phyloP scores from a whole-genome alignment of 2,329 filamentous ascomycete genomes.

The Pseudopyrenochaeta lycopersici region DNA sequence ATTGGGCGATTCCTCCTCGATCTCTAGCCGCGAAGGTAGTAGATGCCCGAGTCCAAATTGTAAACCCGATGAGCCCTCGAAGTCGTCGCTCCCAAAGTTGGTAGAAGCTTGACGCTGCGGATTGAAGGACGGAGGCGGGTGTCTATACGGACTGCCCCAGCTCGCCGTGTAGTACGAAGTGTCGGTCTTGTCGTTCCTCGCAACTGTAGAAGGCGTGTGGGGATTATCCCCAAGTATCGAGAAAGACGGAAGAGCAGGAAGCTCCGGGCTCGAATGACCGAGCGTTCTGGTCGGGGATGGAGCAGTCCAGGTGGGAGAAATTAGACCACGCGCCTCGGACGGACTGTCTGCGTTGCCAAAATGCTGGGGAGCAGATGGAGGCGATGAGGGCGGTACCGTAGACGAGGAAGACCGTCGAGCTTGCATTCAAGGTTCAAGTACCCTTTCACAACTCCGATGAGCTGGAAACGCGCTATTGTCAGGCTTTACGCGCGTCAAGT shows the following conservation, averaged over 20 bases:
- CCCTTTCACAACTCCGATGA: slow-evolving; percentile 15
- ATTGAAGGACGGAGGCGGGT: slow-evolving; percentile 60
- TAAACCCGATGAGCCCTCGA: slow-evolving; percentile 47
- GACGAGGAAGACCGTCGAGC: slow-evolving; percentile 46
- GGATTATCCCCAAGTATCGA: slow-evolving; percentile 42
- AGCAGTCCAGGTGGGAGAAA: slow-evolving; percentile 49
- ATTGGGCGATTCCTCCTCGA: slow-evolving; percentile 43
- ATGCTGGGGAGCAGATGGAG: slow-evolving; percentile 39
- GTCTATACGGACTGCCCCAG: slow-evolving; percentile 91
- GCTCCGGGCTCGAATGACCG: slow-evolving; percentile 52
- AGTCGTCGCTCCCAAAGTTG: slow-evolving; percentile 49
- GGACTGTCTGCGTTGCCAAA: slow-evolving; percentile 33
- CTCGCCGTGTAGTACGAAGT: slow-evolving; percentile 75
- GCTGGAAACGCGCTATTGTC: slow-evolving; percentile 34
- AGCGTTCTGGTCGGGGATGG: slow-evolving; percentile 52
- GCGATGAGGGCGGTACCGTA: slow-evolving; percentile 47
- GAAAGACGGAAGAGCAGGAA: slow-evolving; percentile 48
- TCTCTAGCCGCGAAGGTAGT: slow-evolving; percentile 44
- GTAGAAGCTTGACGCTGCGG: slow-evolving; percentile 37
- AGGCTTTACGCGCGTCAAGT: slow-evolving; percentile 29
- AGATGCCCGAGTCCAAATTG: slow-evolving; percentile 52
- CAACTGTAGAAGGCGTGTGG: slow-evolving; percentile 46
- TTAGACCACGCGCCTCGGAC: slow-evolving; percentile 35
- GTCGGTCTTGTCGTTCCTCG: slow-evolving; percentile 51
- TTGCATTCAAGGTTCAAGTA: slow-evolving; percentile 50